Percentiles rank a stretch among this genome's conserved stretches.
phyloP scores from a whole-genome alignment of 2,329 filamentous ascomycete species.

The Phaeosphaeria sp. region DNA sequence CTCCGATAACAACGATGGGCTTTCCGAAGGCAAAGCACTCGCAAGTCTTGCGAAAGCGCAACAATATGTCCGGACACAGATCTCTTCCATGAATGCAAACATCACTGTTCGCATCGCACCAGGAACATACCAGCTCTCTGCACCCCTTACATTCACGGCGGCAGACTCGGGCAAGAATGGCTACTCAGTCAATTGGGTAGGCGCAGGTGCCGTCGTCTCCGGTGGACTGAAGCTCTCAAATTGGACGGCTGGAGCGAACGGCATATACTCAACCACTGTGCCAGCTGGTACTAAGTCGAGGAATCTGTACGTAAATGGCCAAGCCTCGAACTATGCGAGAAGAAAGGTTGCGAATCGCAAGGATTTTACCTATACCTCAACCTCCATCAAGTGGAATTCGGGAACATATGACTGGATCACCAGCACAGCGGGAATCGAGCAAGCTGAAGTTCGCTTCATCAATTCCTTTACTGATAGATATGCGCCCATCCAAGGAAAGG shows the following conservation, averaged over 20 bases:
- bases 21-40: constrained; percentile 6
- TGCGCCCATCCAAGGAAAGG: constrained; percentile 13
- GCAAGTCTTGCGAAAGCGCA: constrained; percentile 14
- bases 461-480: constrained; percentile 23
- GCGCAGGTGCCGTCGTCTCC: constrained; percentile 12
- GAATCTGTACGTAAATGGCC: constrained; percentile 22
- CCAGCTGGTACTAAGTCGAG: constrained; percentile 16
- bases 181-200: constrained; percentile 17
- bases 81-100: constrained; percentile 7
- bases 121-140: constrained; percentile 13
- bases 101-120: constrained; percentile 15
- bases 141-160: constrained; percentile 13
- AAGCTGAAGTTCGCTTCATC: constrained; percentile 21
- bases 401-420: constrained; percentile 18
- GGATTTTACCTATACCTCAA: constrained; percentile 14
- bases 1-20: constrained; percentile 17
- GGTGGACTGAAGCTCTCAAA: constrained; percentile 13
- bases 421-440: constrained; percentile 13
- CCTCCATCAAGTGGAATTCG: constrained; percentile 13
- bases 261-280: constrained; percentile 14
- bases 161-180: constrained; percentile 17
- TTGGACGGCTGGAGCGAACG: constrained; percentile 14
- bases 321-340: constrained; percentile 20
- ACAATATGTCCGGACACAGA: constrained; percentile 12
- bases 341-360: constrained; percentile 18